Evolutionary conservation across 164 flowering plant species (phyloP).

Genomic region (Euptelea pleiosperma): DNA sequence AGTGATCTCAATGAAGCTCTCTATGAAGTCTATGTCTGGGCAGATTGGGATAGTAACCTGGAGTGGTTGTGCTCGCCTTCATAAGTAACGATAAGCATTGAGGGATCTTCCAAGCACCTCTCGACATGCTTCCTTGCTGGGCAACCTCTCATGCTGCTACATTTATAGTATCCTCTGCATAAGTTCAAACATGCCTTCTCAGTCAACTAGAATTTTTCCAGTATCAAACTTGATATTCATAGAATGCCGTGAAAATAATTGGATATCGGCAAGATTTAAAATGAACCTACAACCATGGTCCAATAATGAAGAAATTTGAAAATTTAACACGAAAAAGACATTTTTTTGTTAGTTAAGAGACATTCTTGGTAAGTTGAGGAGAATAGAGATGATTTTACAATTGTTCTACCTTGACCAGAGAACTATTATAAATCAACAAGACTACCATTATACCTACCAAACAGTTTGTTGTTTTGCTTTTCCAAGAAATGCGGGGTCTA

Average conservation of each 20-base stretch:
- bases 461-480: background rate
- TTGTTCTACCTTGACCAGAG: no score
- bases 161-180: constrained; percentile 92
- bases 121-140: constrained; percentile 97
- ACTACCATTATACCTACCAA: background rate
- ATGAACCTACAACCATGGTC: no score
- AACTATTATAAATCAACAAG: background rate
- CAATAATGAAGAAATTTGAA: no score
- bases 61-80: constrained; percentile 96
- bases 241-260: no score
- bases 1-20: constrained; percentile 12
- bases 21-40: constrained; percentile 34
- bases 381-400: no score
- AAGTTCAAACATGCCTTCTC: constrained; percentile 4
- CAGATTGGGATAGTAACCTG: constrained; percentile 54
- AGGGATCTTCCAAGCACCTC: constrained; percentile 82
- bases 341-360: background rate
- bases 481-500: background rate
- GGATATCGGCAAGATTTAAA: no score
- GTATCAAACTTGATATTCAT: background rate
- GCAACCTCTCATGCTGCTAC: constrained; percentile 95
- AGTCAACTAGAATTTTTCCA: background rate
- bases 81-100: constrained; percentile 87
- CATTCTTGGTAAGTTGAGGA: background rate
- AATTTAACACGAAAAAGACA: no score